Conservation (phyloP, 441 rosid species). For the Eruca vesicaria region DNA sequence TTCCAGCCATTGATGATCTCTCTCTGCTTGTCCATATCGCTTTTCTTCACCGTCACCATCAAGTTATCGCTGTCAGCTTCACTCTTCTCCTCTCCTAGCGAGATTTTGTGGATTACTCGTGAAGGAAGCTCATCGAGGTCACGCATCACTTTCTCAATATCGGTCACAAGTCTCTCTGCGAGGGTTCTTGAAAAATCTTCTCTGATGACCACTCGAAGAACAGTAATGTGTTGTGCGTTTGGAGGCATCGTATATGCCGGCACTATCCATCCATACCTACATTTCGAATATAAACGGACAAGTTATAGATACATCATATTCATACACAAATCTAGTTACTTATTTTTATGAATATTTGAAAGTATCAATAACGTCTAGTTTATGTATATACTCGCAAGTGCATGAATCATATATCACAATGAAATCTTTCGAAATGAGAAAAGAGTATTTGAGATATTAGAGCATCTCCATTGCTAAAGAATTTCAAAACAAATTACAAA, state of each 20-base stretch:
- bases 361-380: neutral
- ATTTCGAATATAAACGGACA: neutral
- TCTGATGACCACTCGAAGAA: neutral
- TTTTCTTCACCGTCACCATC: neutral
- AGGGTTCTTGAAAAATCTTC: neutral
- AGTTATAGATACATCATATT: neutral
- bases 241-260: neutral
- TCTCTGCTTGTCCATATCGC: neutral
- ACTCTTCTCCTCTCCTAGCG: neutral
- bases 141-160: neutral
- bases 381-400: neutral
- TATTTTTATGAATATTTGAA: neutral
- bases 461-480: neutral
- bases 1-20: neutral
- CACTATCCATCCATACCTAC: neutral
- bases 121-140: neutral
- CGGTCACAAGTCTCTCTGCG: neutral
- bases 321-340: neutral
- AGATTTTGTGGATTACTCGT: neutral
- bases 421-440: neutral
- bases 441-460: neutral
- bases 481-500: neutral
- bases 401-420: neutral
- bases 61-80: neutral
- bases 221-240: neutral